Conservation (phyloP, 306 rosid species). For the Ammopiptanthus mongolicus region DNA sequence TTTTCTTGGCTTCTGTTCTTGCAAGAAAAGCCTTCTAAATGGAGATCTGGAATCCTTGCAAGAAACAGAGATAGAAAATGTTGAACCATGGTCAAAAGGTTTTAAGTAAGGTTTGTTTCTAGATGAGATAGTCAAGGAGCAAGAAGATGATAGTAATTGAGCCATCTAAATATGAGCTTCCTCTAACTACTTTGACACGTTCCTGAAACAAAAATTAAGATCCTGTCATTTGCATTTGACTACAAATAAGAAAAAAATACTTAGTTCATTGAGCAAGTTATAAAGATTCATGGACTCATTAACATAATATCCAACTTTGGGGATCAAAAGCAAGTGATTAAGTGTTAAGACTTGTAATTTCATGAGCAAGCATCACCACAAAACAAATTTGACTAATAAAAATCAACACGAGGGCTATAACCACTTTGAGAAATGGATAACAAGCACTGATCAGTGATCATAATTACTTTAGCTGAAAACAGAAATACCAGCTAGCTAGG, state of each 20-base stretch:
- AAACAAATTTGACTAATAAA: neutral
- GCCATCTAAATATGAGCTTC: constrained; percentile 48
- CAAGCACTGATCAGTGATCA: neutral
- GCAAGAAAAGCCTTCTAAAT: constrained; percentile 41
- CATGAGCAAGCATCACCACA: neutral
- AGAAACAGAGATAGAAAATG: constrained; percentile 31
- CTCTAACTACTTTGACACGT: neutral
- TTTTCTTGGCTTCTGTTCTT: constrained; percentile 34
- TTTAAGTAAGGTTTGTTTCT: constrained; percentile 43
- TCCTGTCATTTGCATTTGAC: neutral
- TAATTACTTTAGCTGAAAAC: neutral
- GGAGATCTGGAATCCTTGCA: constrained; percentile 38
- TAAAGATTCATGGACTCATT: neutral
- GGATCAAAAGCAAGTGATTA: neutral
- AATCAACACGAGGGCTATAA: neutral
- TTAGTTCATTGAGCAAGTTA: neutral
- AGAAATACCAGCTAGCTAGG: neutral
- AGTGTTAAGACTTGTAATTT: neutral
- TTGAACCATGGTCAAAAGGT: constrained; percentile 35
- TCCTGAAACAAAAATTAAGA: constrained; percentile 36
- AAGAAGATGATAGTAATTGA: constrained; percentile 73
- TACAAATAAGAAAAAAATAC: neutral
- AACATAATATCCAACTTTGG: neutral
- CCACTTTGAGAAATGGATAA: neutral
- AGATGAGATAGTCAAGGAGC: constrained; percentile 47